These are phyloP conservation scores for Senna siamea DNA, from an alignment of 306 rosid genomes.

Conservation along the genomic window DNA sequence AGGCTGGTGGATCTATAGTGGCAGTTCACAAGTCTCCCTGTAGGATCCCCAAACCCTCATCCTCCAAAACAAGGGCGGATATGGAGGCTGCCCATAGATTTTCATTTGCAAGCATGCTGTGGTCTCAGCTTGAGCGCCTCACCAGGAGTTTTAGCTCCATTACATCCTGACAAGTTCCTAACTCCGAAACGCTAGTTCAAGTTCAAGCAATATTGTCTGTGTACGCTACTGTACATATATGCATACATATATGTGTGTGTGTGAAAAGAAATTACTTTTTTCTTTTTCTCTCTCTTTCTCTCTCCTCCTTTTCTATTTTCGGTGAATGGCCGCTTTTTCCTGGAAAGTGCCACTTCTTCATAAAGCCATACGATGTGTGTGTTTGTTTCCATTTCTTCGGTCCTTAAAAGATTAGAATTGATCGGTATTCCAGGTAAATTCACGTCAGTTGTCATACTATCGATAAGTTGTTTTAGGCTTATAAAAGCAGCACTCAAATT, in stretches of 20 bases:
- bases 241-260: slow-evolving; percentile 9
- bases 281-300: neutral
- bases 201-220: too few relatives aligned
- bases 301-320: neutral
- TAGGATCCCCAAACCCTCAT: slow-evolving; percentile 39
- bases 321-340: neutral
- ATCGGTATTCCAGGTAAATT: too few relatives aligned
- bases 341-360: too few relatives aligned
- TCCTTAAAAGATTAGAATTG: neutral
- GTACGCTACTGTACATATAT: too few relatives aligned
- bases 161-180: slow-evolving; percentile 36
- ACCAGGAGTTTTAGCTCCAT: slow-evolving; percentile 60
- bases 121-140: slow-evolving; percentile 81
- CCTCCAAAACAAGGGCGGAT: slow-evolving; percentile 18
- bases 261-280: slow-evolving; percentile 1
- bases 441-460: too few relatives aligned
- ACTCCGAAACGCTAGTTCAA: neutral
- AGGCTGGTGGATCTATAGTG: slow-evolving; percentile 65
- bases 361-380: neutral
- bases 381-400: neutral
- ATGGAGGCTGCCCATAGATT: slow-evolving; percentile 45
- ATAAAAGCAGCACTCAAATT: too few relatives aligned
- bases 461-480: too few relatives aligned
- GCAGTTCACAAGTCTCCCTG: slow-evolving; percentile 52
- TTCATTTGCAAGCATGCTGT: slow-evolving; percentile 69